These are phyloP conservation scores for Gloeostereum incarnatum DNA, from an alignment of 768 basidiomycete genomes.

Conservation along the genomic window DNA sequence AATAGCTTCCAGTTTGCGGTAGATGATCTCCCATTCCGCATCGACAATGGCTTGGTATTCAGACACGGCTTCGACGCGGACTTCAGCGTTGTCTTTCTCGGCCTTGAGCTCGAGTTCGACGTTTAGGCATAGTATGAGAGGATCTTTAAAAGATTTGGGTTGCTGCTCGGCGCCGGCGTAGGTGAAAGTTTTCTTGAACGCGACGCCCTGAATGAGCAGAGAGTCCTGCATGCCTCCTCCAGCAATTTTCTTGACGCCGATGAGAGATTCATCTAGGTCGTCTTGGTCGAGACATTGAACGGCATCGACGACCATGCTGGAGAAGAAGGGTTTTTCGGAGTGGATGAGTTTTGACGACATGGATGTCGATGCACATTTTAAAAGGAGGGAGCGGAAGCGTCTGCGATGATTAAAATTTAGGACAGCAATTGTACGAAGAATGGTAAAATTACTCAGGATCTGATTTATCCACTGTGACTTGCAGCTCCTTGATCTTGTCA, in stretches of 20 bases:
- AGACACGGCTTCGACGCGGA: conserved; percentile 91
- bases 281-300: conserved; percentile 88
- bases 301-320: conserved; percentile 97
- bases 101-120: conserved; percentile 98
- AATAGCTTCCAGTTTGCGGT: conserved; percentile 92
- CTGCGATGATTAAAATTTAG: conserved; percentile 36
- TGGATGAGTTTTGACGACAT: conserved; percentile 99
- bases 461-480: conserved; percentile 83
- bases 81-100: conserved; percentile 98
- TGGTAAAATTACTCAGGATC: conserved; percentile 67
- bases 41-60: conserved; percentile 99
- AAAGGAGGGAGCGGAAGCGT: conserved; percentile 84
- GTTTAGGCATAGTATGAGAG: conserved; percentile 89
- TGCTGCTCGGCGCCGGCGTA: conserved; percentile 99
- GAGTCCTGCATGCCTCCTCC: conserved; percentile 99
- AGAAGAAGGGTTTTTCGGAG: conserved; percentile 98
- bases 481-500: conserved; percentile 81
- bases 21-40: conserved; percentile 99
- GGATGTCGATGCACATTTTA: conserved; percentile 97
- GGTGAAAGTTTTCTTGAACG: conserved; percentile 99
- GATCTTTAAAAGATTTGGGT: conserved; percentile 84
- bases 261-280: conserved; percentile 91
- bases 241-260: conserved; percentile 95
- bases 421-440: conserved; percentile 6
- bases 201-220: conserved; percentile 78